Conservation (phyloP, 257 asterid genomes). For the Scutellaria baicalensis region DNA sequence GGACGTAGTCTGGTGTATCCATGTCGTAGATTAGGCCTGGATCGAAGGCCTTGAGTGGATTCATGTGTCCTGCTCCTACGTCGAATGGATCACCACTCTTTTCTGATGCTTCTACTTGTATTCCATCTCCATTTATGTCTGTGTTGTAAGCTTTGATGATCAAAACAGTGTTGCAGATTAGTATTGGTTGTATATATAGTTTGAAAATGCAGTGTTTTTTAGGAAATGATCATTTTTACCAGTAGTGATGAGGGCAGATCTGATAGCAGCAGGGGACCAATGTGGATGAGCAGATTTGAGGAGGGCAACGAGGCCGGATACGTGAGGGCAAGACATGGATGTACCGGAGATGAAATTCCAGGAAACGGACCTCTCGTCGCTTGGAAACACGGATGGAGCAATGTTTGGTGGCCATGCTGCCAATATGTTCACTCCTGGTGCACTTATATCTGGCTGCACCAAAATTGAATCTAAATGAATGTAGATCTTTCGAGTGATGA, state of each 20-base stretch:
- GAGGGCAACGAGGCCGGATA: constrained; percentile 53
- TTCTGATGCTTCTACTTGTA: constrained; percentile 22
- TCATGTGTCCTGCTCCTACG: constrained; percentile 63
- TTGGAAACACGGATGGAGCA: constrained; percentile 26
- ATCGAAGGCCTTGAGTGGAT: constrained; percentile 48
- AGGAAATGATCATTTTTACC: constrained; percentile 21
- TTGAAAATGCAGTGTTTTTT: not conserved
- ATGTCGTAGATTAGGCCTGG: constrained; percentile 64
- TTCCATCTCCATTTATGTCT: constrained; percentile 29
- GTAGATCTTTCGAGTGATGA: no score
- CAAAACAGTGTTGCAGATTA: not conserved
- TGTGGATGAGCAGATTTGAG: constrained; percentile 50
- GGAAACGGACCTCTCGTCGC: constrained; percentile 22
- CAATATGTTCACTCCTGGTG: constrained; percentile 58
- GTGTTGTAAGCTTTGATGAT: constrained; percentile 26
- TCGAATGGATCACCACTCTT: constrained; percentile 39
- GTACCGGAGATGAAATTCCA: constrained; percentile 59
- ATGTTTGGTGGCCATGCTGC: constrained; percentile 56
- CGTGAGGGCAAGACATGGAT: constrained; percentile 87
- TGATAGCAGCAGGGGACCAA: constrained; percentile 69
- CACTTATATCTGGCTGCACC: constrained; percentile 57
- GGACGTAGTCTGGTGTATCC: constrained; percentile 30
- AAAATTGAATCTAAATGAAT: no score
- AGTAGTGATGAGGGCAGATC: constrained; percentile 67
- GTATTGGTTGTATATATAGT: not conserved